Evolutionary conservation across 306 rosid species (phyloP).

Genomic region (Cotoneaster glaucophyllus): DNA sequence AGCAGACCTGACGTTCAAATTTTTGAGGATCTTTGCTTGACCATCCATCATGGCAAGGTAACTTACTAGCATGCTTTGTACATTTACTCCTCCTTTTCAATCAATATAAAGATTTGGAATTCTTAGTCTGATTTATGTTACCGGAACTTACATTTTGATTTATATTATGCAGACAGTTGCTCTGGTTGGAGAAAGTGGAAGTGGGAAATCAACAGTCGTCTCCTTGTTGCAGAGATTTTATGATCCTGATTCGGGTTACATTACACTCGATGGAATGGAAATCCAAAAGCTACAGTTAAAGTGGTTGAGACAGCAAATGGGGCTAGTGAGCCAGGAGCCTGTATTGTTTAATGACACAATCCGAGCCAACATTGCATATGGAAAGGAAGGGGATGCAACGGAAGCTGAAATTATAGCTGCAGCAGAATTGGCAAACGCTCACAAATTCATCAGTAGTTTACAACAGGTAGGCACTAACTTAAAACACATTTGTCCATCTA

Average conservation of each 20-base stretch:
- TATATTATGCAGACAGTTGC: slow-evolving; percentile 45
- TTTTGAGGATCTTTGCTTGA: slow-evolving; percentile 32
- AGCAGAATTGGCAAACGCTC: slow-evolving; percentile 57
- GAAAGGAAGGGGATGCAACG: slow-evolving; percentile 52
- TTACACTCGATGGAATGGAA: slow-evolving; percentile 49
- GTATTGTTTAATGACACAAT: slow-evolving; percentile 54
- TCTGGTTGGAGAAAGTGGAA: slow-evolving; percentile 68
- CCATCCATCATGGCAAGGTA: slow-evolving; percentile 44
- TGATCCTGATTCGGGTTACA: slow-evolving; percentile 57
- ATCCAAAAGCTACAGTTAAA: slow-evolving; percentile 42
- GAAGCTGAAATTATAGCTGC: slow-evolving; percentile 57
- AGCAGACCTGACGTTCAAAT: slow-evolving; percentile 33
- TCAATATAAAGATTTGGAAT: not conserved
- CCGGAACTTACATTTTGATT: not conserved
- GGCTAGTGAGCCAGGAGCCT: slow-evolving; percentile 66
- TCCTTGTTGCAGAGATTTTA: slow-evolving; percentile 57
- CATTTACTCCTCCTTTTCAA: no score
- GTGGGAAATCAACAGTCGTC: slow-evolving; percentile 63
- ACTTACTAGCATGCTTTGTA: not conserved
- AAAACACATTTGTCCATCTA: not conserved
- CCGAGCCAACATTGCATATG: slow-evolving; percentile 54
- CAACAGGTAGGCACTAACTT: slow-evolving; percentile 33
- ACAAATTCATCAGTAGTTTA: slow-evolving; percentile 55
- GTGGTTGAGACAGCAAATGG: slow-evolving; percentile 65
- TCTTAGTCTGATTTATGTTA: not conserved